These are phyloP conservation scores for Viola pubescens DNA, from an alignment of 441 rosid species.

Conservation along the genomic window DNA sequence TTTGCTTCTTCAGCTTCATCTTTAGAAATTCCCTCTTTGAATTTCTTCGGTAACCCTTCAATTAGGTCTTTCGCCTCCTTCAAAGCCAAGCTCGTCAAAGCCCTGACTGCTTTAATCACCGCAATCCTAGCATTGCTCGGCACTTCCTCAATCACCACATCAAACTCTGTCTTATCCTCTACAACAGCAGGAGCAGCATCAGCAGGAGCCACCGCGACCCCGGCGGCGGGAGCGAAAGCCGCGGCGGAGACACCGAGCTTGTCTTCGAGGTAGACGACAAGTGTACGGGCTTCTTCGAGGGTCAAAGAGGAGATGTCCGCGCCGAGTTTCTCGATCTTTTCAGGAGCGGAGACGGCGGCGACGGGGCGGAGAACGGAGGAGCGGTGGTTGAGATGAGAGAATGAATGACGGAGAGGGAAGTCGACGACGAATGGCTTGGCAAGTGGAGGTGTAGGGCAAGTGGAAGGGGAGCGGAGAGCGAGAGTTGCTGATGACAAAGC, in stretches of 20 bases:
- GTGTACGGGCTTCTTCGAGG: conserved; percentile 68
- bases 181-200: conserved; percentile 32
- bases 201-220: conserved; percentile 33
- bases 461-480: conserved; percentile 24
- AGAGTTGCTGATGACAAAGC: conserved; percentile 25
- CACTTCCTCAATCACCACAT: conserved; percentile 67
- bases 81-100: conserved; percentile 57
- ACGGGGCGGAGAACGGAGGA: conserved; percentile 39
- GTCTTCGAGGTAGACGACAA: conserved; percentile 78
- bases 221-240: conserved; percentile 56
- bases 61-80: conserved; percentile 84
- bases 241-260: conserved; percentile 78
- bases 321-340: conserved; percentile 68
- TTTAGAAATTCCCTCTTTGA: conserved; percentile 55
- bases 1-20: conserved; percentile 78
- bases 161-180: conserved; percentile 77
- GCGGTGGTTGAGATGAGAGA: conserved; percentile 31
- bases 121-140: conserved; percentile 60
- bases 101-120: conserved; percentile 74
- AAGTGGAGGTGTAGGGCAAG: conserved; percentile 13
- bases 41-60: conserved; percentile 85
- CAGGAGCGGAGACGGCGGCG: conserved; percentile 56
- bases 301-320: conserved; percentile 57
- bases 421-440: conserved; percentile 13
- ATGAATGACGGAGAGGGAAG: conserved; percentile 13